Evolutionary conservation across 1,139 yeast species (phyloP).

Genomic region (Geotrichum europaeum): DNA sequence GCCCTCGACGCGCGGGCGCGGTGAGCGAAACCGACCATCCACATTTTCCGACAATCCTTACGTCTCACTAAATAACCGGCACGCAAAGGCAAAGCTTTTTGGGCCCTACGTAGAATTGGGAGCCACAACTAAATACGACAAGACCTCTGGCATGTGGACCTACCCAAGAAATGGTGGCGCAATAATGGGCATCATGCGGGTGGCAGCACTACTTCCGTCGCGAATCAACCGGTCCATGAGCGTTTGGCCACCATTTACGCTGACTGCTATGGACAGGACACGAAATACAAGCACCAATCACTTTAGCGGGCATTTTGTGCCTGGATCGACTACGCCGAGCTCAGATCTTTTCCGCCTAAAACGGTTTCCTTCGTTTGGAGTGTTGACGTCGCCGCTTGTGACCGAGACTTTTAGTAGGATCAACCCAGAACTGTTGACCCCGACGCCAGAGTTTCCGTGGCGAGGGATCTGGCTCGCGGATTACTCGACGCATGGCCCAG

Average conservation of each 20-base stretch:
- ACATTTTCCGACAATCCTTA: constrained; percentile 14
- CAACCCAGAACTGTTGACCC: constrained; percentile 11
- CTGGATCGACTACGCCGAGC: constrained; percentile 13
- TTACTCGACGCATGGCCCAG: constrained; percentile 18
- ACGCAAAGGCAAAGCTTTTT: constrained; percentile 6
- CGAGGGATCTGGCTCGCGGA: constrained; percentile 31
- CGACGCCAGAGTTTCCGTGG: constrained; percentile 21
- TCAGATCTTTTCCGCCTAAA: constrained; percentile 22
- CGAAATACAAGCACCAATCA: constrained; percentile 23
- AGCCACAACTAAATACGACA: constrained; percentile 6
- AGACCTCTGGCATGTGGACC: constrained; percentile 16
- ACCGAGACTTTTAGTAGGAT: constrained; percentile 22
- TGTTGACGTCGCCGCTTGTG: constrained; percentile 19
- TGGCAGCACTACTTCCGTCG: constrained; percentile 18
- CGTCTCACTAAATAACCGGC: constrained; percentile 17
- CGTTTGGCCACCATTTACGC: constrained; percentile 26
- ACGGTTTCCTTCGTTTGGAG: constrained; percentile 20
- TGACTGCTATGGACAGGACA: constrained; percentile 24
- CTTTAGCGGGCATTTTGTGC: constrained; percentile 22
- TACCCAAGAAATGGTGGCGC: constrained; percentile 13
- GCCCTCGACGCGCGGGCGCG: constrained; percentile 3
- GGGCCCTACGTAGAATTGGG: constrained; percentile 14
- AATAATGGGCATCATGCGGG: constrained; percentile 20
- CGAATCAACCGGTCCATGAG: constrained; percentile 23
- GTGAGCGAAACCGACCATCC: constrained; percentile 1